Conservation (phyloP, 2,329 filamentous ascomycete species). For the Colletotrichum limetticola region DNA sequence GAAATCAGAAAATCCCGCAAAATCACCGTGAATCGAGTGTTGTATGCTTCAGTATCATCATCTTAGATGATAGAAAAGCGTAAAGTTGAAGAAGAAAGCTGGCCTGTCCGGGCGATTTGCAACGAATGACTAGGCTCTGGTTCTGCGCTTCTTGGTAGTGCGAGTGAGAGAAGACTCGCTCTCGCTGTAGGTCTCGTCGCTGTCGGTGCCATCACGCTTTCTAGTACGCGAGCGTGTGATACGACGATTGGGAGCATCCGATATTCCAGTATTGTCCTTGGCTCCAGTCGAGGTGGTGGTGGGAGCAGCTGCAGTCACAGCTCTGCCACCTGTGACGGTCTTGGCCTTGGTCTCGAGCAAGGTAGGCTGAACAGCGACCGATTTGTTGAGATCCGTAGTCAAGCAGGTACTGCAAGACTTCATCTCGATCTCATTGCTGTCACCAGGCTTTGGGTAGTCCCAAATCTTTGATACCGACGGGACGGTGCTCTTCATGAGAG, state of each 20-base stretch:
- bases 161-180: neutral
- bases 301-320: too few relatives aligned
- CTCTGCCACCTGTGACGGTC: too few relatives aligned
- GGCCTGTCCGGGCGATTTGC: neutral
- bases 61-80: neutral
- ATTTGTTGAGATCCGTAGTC: neutral
- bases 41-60: neutral
- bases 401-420: neutral
- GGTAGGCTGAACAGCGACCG: neutral
- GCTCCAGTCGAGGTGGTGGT: neutral
- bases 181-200: neutral
- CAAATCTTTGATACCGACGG: constrained; percentile 37
- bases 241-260: neutral
- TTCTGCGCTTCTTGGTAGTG: constrained; percentile 8
- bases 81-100: neutral
- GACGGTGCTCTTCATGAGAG: constrained; percentile 45
- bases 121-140: neutral
- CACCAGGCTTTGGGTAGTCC: constrained; percentile 13
- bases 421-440: neutral
- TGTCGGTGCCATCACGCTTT: neutral
- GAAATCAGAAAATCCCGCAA: neutral
- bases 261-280: neutral
- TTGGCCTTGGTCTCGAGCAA: neutral
- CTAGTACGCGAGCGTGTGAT: neutral
- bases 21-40: neutral